These are phyloP conservation scores for Tetramitus jugosus DNA, from an alignment of 208 protist species.

Conservation along the genomic window DNA sequence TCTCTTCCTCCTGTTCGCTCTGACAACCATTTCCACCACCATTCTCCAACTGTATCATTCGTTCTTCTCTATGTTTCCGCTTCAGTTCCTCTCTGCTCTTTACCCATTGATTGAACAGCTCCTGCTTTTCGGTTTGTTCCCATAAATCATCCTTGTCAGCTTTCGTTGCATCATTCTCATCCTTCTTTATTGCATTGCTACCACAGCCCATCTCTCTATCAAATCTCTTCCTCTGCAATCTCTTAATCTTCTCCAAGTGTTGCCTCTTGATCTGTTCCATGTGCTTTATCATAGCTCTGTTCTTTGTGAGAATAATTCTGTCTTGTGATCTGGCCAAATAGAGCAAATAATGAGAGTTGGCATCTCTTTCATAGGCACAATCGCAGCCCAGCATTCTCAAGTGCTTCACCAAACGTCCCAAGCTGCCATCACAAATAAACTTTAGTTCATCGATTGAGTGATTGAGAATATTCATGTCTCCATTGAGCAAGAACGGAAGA, in stretches of 20 bases:
- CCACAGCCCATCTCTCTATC: too few species aligned
- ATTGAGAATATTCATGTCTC: too few species aligned
- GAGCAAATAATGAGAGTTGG: not conserved
- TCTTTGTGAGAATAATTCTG: constrained; percentile 10
- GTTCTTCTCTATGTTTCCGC: too few species aligned
- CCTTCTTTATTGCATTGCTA: not conserved
- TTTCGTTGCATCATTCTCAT: not conserved
- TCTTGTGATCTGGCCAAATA: not conserved
- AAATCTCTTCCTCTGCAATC: not conserved
- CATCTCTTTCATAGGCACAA: not conserved
- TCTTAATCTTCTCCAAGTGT: not conserved
- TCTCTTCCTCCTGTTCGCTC: not conserved
- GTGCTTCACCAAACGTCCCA: not conserved
- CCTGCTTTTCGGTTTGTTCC: too few species aligned
- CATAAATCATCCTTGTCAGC: not conserved
- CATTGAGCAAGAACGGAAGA: too few species aligned
- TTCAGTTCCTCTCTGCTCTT: too few species aligned
- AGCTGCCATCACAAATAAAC: constrained; percentile 5
- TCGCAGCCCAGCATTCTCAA: constrained; percentile 2
- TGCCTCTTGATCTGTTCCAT: not conserved
- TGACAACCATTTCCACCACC: not conserved
- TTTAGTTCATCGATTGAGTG: too few species aligned
- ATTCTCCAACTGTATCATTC: not conserved
- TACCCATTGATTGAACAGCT: too few species aligned
- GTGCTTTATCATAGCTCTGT: constrained; percentile 3